Percentiles rank a stretch among this genome's conserved stretches.
Evolutionary conservation across 78 protist genomes (phyloP).

Genomic region (Guillardia theta): DNA sequence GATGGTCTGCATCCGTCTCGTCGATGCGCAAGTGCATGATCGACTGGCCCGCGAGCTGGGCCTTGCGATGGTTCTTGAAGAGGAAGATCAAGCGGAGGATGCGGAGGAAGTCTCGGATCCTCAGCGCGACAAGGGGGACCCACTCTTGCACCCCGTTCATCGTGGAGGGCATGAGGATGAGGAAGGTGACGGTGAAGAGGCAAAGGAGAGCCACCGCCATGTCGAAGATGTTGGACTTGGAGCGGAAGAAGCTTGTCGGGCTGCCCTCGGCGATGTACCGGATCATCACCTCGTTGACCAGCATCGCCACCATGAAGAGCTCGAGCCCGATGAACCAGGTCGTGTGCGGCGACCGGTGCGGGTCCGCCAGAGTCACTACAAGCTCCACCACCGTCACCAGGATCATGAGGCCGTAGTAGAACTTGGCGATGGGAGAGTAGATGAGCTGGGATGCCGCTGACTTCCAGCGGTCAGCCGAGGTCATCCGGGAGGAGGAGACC

Average conservation of each 20-base stretch:
- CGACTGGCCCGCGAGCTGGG: neutral
- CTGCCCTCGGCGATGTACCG: neutral
- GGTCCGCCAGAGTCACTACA: neutral
- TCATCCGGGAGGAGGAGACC: too few relatives aligned
- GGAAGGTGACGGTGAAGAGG: neutral
- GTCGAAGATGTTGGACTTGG: neutral
- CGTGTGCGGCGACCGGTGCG: neutral
- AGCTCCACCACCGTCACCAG: neutral
- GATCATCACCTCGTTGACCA: neutral
- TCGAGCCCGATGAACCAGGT: neutral
- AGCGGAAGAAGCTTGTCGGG: neutral
- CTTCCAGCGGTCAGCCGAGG: neutral
- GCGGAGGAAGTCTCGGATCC: neutral
- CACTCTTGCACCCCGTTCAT: neutral
- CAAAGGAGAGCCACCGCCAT: neutral
- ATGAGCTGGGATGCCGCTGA: neutral
- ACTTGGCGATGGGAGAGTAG: neutral
- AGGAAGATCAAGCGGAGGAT: neutral
- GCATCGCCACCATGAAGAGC: slow-evolving; percentile 4
- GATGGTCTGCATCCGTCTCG: neutral
- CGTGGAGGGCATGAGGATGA: neutral
- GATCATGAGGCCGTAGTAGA: neutral
- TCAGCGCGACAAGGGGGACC: neutral
- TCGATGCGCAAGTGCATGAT: neutral
- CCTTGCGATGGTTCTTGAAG: neutral